phyloP scores from a whole-genome alignment of 495 filamentous ascomycete species.

The Talaromyces proteolyticus region DNA sequence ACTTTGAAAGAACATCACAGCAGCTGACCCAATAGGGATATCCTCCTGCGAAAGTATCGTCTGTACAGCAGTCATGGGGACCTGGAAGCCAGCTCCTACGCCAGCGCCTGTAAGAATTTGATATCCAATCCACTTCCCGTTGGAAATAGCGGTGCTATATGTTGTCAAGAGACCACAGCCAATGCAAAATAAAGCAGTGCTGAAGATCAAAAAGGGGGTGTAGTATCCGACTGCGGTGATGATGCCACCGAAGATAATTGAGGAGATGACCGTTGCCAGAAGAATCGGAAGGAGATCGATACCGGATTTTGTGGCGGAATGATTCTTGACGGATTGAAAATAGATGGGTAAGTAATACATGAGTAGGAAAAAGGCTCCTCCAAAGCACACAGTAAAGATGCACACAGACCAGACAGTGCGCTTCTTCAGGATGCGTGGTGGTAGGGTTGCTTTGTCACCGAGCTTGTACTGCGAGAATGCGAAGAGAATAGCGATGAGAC shows the following conservation, averaged over 20 bases:
- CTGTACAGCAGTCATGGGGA: background rate
- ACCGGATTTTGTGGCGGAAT: constrained; percentile 58
- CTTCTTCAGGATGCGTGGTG: constrained; percentile 27
- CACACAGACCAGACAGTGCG: constrained; percentile 43
- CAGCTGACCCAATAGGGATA: background rate
- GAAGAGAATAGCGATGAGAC: constrained; percentile 27
- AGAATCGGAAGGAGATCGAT: constrained; percentile 30
- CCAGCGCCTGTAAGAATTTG: background rate
- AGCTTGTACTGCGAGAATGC: constrained; percentile 14
- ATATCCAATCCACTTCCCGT: background rate
- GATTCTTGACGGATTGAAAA: constrained; percentile 54
- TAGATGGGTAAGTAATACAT: constrained; percentile 40
- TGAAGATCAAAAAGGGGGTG: constrained; percentile 57
- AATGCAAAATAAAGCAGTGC: constrained; percentile 45
- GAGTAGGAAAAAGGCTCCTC: constrained; percentile 49
- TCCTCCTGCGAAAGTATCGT: background rate
- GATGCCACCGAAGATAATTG: constrained; percentile 36
- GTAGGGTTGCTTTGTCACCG: constrained; percentile 22
- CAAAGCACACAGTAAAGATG: constrained; percentile 50
- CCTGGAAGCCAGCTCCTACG: background rate
- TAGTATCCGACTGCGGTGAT: constrained; percentile 63
- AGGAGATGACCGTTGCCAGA: constrained; percentile 26
- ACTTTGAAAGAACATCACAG: background rate
- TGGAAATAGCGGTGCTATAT: no score
- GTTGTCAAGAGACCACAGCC: constrained; percentile 66